These are phyloP conservation scores for Astrephomene gubernaculifera DNA, from an alignment of 139 green algal genomes.

Conservation along the genomic window DNA sequence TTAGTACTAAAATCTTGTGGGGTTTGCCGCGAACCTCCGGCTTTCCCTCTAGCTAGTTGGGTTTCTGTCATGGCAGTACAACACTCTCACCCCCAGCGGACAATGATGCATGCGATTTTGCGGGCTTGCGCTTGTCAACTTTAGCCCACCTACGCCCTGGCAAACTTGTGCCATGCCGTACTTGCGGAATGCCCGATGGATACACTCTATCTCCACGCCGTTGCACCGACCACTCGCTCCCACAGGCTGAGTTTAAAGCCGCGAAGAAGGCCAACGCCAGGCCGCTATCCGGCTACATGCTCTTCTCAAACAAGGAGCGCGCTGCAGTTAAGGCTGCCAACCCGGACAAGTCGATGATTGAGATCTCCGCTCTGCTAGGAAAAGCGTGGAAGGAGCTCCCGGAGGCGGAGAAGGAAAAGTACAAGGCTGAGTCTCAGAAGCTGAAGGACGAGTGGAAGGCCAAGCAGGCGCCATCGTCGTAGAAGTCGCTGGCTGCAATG, in stretches of 20 bases:
- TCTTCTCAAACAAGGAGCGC: slow-evolving; percentile 26
- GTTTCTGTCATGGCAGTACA: too few relatives aligned
- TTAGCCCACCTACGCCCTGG: too few relatives aligned
- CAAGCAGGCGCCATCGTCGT: neutral
- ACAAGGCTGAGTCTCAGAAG: slow-evolving; percentile 15
- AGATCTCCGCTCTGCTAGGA: slow-evolving; percentile 7
- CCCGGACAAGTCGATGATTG: neutral
- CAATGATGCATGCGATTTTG: too few relatives aligned
- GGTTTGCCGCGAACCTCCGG: too few relatives aligned
- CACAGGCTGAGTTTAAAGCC: neutral
- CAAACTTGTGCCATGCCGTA: too few relatives aligned
- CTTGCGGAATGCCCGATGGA: too few relatives aligned
- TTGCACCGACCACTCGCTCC: too few relatives aligned
- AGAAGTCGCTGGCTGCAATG: neutral
- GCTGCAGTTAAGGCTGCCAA: neutral
- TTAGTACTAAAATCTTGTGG: too few relatives aligned
- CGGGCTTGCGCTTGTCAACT: too few relatives aligned
- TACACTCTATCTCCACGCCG: too few relatives aligned
- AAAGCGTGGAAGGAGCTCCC: slow-evolving; percentile 13
- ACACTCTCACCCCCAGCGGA: too few relatives aligned
- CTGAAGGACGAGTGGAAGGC: slow-evolving; percentile 15
- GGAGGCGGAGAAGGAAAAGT: slow-evolving; percentile 13
- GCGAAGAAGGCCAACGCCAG: slow-evolving; percentile 16
- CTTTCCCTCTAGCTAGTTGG: too few relatives aligned
- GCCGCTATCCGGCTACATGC: slow-evolving; percentile 15